Evolutionary conservation across 2,329 filamentous ascomycete species (phyloP).

Genomic region (Septoria linicola): DNA sequence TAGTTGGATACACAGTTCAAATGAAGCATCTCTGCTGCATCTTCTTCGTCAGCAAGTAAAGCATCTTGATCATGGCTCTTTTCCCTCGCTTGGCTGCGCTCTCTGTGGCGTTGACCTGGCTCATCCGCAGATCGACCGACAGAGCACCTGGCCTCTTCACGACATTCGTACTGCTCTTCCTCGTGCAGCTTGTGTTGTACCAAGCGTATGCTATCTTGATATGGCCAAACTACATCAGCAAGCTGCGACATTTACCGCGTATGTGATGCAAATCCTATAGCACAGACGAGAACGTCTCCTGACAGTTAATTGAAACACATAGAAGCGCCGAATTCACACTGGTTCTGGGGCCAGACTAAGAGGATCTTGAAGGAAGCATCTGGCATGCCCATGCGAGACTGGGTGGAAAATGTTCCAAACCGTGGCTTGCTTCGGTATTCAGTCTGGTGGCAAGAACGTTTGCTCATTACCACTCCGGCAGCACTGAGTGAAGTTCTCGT

Average conservation of each 20-base stretch:
- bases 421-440: constrained; percentile 56
- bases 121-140: constrained; percentile 29
- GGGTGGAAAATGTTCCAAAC: constrained; percentile 55
- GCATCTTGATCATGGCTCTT: neutral
- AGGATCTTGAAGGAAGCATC: constrained; percentile 44
- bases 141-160: constrained; percentile 38
- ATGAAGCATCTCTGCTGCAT: neutral
- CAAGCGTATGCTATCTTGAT: constrained; percentile 49
- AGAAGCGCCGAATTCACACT: constrained; percentile 22
- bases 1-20: neutral
- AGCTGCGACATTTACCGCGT: constrained; percentile 56
- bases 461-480: constrained; percentile 49
- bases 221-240: constrained; percentile 59
- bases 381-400: constrained; percentile 49
- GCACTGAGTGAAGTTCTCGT: constrained; percentile 52
- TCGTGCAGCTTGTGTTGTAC: constrained; percentile 39
- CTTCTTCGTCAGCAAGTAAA: neutral
- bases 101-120: constrained; percentile 2
- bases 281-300: constrained; percentile 20
- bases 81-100: constrained; percentile 1
- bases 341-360: constrained; percentile 46
- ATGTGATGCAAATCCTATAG: constrained; percentile 37
- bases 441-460: constrained; percentile 46
- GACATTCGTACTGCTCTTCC: constrained; percentile 45
- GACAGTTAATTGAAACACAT: neutral